Percentiles rank a stretch among this genome's conserved stretches.
Evolutionary conservation across 768 basidiomycete genomes (phyloP).

Genomic region (Trametopsis cervina): DNA sequence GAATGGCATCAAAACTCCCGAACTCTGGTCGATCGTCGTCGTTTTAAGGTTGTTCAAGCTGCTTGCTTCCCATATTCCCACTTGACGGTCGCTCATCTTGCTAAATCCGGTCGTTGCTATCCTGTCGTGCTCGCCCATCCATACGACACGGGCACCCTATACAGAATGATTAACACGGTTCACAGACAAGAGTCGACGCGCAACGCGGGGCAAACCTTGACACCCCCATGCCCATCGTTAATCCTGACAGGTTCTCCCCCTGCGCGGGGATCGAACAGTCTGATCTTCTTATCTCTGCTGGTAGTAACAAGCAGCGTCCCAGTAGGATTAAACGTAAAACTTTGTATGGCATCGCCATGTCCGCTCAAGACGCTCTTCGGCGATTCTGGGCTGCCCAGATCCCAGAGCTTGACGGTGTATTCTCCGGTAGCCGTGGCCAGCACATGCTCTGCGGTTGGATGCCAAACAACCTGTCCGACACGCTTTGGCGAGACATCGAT

Average conservation of each 20-base stretch:
- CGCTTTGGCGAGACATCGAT: slow-evolving; percentile 80
- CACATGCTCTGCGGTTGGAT: slow-evolving; percentile 84
- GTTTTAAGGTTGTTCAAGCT: slow-evolving; percentile 72
- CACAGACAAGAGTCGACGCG: neutral
- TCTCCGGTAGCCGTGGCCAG: slow-evolving; percentile 82
- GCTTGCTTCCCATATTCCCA: slow-evolving; percentile 84
- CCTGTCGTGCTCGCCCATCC: slow-evolving; percentile 86
- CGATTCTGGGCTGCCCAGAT: slow-evolving; percentile 68
- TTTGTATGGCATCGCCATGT: slow-evolving; percentile 86
- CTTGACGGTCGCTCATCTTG: slow-evolving; percentile 92
- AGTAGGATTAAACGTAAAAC: slow-evolving; percentile 71
- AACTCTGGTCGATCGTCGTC: slow-evolving; percentile 76
- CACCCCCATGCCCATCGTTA: slow-evolving; percentile 84
- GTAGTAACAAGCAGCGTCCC: slow-evolving; percentile 85
- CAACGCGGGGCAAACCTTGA: slow-evolving; percentile 42
- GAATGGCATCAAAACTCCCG: slow-evolving; percentile 96
- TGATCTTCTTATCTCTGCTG: slow-evolving; percentile 85
- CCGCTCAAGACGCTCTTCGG: slow-evolving; percentile 57
- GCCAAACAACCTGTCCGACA: slow-evolving; percentile 90
- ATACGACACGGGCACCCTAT: slow-evolving; percentile 70
- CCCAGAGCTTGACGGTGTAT: slow-evolving; percentile 87
- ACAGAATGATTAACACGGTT: no score
- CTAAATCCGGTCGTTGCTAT: slow-evolving; percentile 96
- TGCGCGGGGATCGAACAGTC: slow-evolving; percentile 85
- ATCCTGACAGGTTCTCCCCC: slow-evolving; percentile 77